Conservation (phyloP, 2,329 filamentous ascomycete genomes). For the Clonostachys solani region DNA sequence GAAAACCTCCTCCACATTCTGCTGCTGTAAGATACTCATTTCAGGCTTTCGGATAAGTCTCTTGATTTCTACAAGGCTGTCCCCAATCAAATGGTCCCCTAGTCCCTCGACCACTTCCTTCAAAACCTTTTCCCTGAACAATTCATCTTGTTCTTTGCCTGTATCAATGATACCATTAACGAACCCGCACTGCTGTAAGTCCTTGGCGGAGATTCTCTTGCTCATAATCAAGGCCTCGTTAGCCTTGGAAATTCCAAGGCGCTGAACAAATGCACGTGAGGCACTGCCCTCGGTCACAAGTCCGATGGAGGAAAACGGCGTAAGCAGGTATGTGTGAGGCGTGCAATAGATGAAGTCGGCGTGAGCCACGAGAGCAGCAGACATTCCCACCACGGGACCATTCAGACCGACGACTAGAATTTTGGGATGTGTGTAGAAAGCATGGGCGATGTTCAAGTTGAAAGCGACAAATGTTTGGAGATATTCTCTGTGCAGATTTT, state of each 20-base stretch:
- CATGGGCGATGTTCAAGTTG: constrained; percentile 85
- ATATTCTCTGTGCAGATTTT: constrained; percentile 44
- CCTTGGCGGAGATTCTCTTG: constrained; percentile 66
- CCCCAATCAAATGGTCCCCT: constrained; percentile 73
- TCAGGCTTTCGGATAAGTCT: constrained; percentile 72
- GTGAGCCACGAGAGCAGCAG: constrained; percentile 75
- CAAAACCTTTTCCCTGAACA: constrained; percentile 69
- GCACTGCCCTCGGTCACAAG: constrained; percentile 86
- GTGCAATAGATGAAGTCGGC: constrained; percentile 90
- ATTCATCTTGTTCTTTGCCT: constrained; percentile 55
- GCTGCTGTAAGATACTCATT: constrained; percentile 65
- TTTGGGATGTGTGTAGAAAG: constrained; percentile 91
- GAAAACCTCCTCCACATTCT: constrained; percentile 82
- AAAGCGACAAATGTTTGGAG: constrained; percentile 71
- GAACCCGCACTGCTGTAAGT: constrained; percentile 73
- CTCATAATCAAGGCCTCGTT: constrained; percentile 94
- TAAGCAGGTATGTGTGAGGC: constrained; percentile 78
- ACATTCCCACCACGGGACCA: constrained; percentile 83
- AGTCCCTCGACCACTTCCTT: constrained; percentile 76
- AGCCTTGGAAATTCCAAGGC: constrained; percentile 75
- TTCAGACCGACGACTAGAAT: constrained; percentile 89
- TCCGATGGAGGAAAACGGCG: constrained; percentile 84
- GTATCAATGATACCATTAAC: constrained; percentile 78
- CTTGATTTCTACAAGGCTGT: constrained; percentile 82
- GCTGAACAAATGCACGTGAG: constrained; percentile 72